Evolutionary conservation across 2,329 filamentous ascomycete species (phyloP).

Genomic region (Saccharata proteae): DNA sequence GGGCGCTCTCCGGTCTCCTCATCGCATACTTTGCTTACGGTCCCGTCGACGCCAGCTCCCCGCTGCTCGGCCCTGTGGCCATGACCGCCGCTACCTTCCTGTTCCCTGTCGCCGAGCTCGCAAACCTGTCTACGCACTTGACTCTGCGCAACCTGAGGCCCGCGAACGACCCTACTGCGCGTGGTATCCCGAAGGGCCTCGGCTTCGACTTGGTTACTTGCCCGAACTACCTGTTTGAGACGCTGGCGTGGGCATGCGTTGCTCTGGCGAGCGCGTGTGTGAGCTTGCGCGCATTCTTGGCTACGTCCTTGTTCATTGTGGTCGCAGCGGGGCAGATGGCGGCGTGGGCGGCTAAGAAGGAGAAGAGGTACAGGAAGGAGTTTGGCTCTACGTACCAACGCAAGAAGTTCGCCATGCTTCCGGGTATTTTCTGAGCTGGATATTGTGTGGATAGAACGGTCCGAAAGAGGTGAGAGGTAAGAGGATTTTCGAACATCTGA

Average conservation of each 20-base stretch:
- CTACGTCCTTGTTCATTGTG: slow-evolving; percentile 60
- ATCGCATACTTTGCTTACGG: slow-evolving; percentile 78
- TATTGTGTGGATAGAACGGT: too few species aligned
- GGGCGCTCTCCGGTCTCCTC: slow-evolving; percentile 68
- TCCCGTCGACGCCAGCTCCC: slow-evolving; percentile 56
- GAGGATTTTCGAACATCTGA: too few species aligned
- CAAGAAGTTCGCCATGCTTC: slow-evolving; percentile 76
- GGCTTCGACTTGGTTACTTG: slow-evolving; percentile 83
- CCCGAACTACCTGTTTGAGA: slow-evolving; percentile 95
- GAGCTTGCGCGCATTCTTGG: slow-evolving; percentile 64
- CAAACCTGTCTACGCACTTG: slow-evolving; percentile 69
- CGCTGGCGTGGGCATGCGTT: slow-evolving; percentile 74
- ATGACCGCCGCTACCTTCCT: slow-evolving; percentile 58
- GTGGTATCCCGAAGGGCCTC: slow-evolving; percentile 76
- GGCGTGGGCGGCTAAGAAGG: slow-evolving; percentile 82
- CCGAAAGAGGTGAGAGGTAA: too few species aligned
- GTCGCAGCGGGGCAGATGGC: slow-evolving; percentile 71
- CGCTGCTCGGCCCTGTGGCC: slow-evolving; percentile 24
- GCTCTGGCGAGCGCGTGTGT: slow-evolving; percentile 69
- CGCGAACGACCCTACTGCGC: slow-evolving; percentile 58
- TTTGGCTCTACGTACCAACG: slow-evolving; percentile 92
- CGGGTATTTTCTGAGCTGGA: slow-evolving; percentile 54
- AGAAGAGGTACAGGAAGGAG: slow-evolving; percentile 76
- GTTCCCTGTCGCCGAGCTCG: slow-evolving; percentile 65
- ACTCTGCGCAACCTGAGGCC: slow-evolving; percentile 66